Conservation (phyloP, 1,139 yeast species). For the Geotrichum candidum region DNA sequence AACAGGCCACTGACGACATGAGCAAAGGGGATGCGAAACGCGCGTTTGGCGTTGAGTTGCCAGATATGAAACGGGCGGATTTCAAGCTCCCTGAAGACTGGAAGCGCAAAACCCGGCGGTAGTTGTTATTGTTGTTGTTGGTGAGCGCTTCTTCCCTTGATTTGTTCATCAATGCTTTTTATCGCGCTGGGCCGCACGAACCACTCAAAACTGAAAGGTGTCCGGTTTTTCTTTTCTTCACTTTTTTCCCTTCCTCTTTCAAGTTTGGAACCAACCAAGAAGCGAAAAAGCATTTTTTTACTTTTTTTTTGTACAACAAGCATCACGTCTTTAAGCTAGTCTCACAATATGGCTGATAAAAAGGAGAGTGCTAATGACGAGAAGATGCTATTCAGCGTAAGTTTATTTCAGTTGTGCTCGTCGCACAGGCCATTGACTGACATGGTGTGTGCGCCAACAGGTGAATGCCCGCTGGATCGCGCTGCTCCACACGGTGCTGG, state of each 20-base stretch:
- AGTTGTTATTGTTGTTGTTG: neutral
- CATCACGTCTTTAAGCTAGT: neutral
- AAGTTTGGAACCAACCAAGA: constrained; percentile 54
- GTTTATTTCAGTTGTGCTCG: neutral
- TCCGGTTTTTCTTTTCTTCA: too few species aligned
- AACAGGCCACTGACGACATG: neutral
- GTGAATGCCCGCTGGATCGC: constrained; percentile 15
- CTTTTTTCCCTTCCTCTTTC: neutral
- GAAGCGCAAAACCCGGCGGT: constrained; percentile 30
- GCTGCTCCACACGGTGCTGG: constrained; percentile 12
- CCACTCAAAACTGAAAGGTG: too few species aligned
- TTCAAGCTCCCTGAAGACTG: constrained; percentile 82
- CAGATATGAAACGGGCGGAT: constrained; percentile 52
- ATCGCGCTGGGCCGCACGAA: too few species aligned
- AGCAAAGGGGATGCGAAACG: neutral
- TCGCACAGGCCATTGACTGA: neutral
- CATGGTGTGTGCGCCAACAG: neutral
- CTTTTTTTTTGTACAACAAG: neutral
- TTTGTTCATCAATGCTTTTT: too few species aligned
- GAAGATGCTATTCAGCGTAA: constrained; percentile 2
- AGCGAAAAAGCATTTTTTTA: neutral
- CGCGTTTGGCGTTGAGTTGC: constrained; percentile 26
- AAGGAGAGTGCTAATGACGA: neutral
- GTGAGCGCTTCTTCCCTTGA: neutral
- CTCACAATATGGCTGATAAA: constrained; percentile 3